Base-by-base conservation (phyloP, 352 stramenopile genomes). In the Phytophthora pisi region DNA sequence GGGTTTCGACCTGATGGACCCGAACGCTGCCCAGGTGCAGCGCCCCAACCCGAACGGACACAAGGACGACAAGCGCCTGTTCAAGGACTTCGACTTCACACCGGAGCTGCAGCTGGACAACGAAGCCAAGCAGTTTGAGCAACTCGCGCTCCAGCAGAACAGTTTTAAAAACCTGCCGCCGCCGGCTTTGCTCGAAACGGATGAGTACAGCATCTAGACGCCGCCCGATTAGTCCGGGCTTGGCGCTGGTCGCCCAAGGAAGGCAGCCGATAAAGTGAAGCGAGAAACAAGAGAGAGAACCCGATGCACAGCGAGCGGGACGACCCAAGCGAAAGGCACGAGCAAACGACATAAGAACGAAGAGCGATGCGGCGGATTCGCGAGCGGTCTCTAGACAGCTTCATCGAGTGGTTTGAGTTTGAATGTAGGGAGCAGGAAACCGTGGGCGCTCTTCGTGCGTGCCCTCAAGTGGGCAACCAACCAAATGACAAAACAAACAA, bases 31-130 rank as follows among this genome's bases (percentile, higher is more conserved):
- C 57, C 82, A 88, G 59, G 72, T 93, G 31, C 81, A 90, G 68
- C 86, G 86, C 36, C 74, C 75, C 7, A 78, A 75, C 20, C 66
- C 60, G 23, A 86, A 72, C 53, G 79, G 79, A 47, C 77, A 86
- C 59, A 88, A 90, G 56, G 79, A 91, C 57, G 87, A 95, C 55
- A 81, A 81, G 60, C 84, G 84, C 49, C 68, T 95, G 50, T 95
- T 95, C 61, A 81, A 93, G 69, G 87, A 93, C 72, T 95, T 95
- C 28, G 87, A 95, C 66, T 95, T 95, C 50, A 92, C 86, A 58
- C 87, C 87, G 7, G 87, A 95, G 55, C 66, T 93, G n/a, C 77
- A 84, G 50, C 57, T 95, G 42, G 87, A 95, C 68, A 85, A 79
- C 40, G 87, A 95, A 55, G 87, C 87, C 7, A 92, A 93, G 68